These are phyloP conservation scores for Thielaviopsis euricoi DNA, from an alignment of 2,329 filamentous ascomycete genomes.

Conservation along the genomic window DNA sequence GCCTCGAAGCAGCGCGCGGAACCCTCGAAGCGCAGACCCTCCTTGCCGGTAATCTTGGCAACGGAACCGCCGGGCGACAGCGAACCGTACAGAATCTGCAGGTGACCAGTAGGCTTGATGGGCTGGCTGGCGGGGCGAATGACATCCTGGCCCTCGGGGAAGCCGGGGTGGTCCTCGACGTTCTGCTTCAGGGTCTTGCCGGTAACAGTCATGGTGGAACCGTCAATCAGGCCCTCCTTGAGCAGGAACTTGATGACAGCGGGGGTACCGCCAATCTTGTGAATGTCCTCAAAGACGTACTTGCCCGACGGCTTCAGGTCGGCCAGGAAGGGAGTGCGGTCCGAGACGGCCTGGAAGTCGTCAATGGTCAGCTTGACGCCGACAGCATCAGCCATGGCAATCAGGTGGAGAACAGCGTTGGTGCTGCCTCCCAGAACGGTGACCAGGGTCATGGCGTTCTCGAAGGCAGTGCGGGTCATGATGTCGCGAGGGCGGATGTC, in stretches of 20 bases:
- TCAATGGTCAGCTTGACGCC: conserved; percentile 71
- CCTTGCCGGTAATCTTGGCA: conserved; percentile 88
- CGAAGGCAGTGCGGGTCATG: conserved; percentile 63
- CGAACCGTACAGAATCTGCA: conserved; percentile 75
- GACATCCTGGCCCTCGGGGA: conserved; percentile 62
- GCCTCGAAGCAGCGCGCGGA: conserved; percentile 73
- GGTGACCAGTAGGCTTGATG: conserved; percentile 74
- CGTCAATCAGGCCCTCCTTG: conserved; percentile 67
- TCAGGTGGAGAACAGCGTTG: conserved; percentile 71
- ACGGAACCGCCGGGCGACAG: conserved; percentile 76
- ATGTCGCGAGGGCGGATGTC: conserved; percentile 66
- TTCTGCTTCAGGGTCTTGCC: conserved; percentile 84
- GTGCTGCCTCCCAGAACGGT: conserved; percentile 74
- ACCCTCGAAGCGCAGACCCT: conserved; percentile 68
- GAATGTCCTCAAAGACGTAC: conserved; percentile 71
- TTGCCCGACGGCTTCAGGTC: conserved; percentile 76
- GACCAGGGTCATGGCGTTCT: conserved; percentile 71
- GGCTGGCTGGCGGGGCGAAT: conserved; percentile 68
- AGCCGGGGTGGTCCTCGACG: conserved; percentile 55
- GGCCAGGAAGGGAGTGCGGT: conserved; percentile 63
- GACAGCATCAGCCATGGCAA: conserved; percentile 68
- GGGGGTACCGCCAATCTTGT: conserved; percentile 75
- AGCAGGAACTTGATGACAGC: conserved; percentile 77
- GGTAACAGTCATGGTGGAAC: conserved; percentile 66
- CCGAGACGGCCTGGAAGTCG: conserved; percentile 70